Conservation (phyloP, 768 basidiomycete genomes). For the Lactarius evosmus region DNA sequence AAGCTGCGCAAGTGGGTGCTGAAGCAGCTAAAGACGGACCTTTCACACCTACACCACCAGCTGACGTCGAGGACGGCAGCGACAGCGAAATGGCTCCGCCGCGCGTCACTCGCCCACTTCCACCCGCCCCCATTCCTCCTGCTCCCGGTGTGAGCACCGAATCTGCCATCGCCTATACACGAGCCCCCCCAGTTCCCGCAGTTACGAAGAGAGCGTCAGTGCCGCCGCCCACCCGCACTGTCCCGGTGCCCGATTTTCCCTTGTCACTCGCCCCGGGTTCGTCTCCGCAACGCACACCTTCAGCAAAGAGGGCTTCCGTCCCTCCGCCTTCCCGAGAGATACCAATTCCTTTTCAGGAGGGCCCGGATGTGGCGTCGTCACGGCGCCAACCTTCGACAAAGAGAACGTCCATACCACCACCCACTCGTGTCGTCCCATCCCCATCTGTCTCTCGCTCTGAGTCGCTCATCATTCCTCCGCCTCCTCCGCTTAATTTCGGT, state of each 20-base stretch:
- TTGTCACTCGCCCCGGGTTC: not conserved
- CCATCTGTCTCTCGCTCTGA: slow-evolving; percentile 7
- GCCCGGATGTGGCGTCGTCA: slow-evolving; percentile 4
- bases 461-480: slow-evolving; percentile 1
- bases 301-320: slow-evolving; percentile 16
- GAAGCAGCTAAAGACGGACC: not conserved
- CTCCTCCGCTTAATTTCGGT: slow-evolving; percentile 6
- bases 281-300: slow-evolving; percentile 10
- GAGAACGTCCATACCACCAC: slow-evolving; percentile 23
- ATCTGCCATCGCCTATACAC: not conserved
- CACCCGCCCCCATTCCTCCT: slow-evolving; percentile 35
- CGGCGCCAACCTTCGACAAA: slow-evolving; percentile 14
- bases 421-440: slow-evolving; percentile 15
- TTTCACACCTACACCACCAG: slow-evolving; percentile 18
- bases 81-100: slow-evolving; percentile 35
- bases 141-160: slow-evolving; percentile 28
- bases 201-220: slow-evolving; percentile 23
- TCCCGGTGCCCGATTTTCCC: slow-evolving; percentile 9
- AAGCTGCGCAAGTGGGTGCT: not conserved
- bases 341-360: slow-evolving; percentile 9
- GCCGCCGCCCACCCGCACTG: slow-evolving; percentile 23
- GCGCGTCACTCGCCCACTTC: slow-evolving; percentile 35
- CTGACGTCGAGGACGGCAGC: slow-evolving; percentile 28
- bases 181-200: slow-evolving; percentile 4
- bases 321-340: slow-evolving; percentile 17